Percentiles rank a stretch among this genome's conserved stretches.
These are phyloP conservation scores for Eucalyptus pumila DNA, from an alignment of 345 rosid species.

Conservation along the genomic window DNA sequence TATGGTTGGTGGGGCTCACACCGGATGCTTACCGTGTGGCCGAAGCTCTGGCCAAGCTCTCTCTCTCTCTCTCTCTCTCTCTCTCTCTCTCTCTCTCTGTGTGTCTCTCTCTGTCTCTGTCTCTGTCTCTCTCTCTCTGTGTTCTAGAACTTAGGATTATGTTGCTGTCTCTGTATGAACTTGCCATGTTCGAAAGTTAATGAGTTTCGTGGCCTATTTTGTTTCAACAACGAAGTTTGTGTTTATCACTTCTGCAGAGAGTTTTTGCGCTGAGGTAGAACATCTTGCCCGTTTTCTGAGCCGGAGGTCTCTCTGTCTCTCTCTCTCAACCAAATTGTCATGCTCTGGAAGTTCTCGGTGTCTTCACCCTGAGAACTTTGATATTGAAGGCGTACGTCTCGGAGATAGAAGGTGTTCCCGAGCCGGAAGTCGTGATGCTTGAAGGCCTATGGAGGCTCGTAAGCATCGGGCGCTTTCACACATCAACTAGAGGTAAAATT, in stretches of 20 bases:
- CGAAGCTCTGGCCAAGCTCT: slow-evolving; percentile 52
- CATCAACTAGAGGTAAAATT: neutral
- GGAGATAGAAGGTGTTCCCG: neutral
- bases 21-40: slow-evolving; percentile 54
- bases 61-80: too few species aligned
- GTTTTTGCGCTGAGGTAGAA: neutral
- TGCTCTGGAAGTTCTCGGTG: neutral
- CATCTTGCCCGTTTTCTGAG: neutral
- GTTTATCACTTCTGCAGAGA: neutral
- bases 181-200: neutral
- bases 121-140: too few species aligned
- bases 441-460: neutral
- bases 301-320: neutral
- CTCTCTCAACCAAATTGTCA: neutral
- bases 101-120: too few species aligned
- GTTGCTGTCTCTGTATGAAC: neutral
- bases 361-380: neutral
- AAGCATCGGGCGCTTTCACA: neutral
- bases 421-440: neutral
- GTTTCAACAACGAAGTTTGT: neutral
- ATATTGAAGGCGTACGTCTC: neutral
- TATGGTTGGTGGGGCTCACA: slow-evolving; percentile 69
- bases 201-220: neutral
- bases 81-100: too few species aligned
- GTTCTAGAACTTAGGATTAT: neutral